These are phyloP conservation scores for Aspergillus proliferans DNA, from an alignment of 2,329 filamentous ascomycete genomes.

Conservation along the genomic window DNA sequence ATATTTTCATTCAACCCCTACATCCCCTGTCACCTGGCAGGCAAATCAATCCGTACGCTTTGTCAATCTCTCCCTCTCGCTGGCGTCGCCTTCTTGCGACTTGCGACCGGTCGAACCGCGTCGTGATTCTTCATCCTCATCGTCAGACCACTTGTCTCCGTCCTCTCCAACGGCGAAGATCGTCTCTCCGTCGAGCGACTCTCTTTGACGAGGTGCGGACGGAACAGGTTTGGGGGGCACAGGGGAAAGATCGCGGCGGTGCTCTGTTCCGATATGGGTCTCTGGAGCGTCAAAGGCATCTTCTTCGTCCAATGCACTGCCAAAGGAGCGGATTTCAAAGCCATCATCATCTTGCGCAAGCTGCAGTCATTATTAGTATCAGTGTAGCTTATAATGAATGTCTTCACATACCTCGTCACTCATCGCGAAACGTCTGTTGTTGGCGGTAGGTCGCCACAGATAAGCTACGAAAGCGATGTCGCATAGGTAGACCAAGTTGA, in stretches of 20 bases:
- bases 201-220: slow-evolving; percentile 46
- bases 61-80: slow-evolving; percentile 46
- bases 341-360: slow-evolving; percentile 97
- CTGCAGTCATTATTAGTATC: slow-evolving; percentile 37
- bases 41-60: background rate
- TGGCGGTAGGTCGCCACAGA: slow-evolving; percentile 91
- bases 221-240: slow-evolving; percentile 47
- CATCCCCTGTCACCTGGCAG: too few species aligned
- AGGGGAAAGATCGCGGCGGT: slow-evolving; percentile 32
- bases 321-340: slow-evolving; percentile 92
- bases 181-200: slow-evolving; percentile 78
- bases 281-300: slow-evolving; percentile 41
- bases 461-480: slow-evolving; percentile 93
- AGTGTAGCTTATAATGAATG: background rate
- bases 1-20: too few species aligned
- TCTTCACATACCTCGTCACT: slow-evolving; percentile 68
- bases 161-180: slow-evolving; percentile 91
- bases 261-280: slow-evolving; percentile 25
- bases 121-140: slow-evolving; percentile 49
- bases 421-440: slow-evolving; percentile 97
- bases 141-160: slow-evolving; percentile 75
- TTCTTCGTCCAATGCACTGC: slow-evolving; percentile 64
- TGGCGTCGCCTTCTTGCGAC: slow-evolving; percentile 13
- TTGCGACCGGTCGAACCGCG: slow-evolving; percentile 32
- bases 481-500: slow-evolving; percentile 91